Conservation (phyloP, 1,139 yeast species). For the Nakaseomyces sp. region DNA sequence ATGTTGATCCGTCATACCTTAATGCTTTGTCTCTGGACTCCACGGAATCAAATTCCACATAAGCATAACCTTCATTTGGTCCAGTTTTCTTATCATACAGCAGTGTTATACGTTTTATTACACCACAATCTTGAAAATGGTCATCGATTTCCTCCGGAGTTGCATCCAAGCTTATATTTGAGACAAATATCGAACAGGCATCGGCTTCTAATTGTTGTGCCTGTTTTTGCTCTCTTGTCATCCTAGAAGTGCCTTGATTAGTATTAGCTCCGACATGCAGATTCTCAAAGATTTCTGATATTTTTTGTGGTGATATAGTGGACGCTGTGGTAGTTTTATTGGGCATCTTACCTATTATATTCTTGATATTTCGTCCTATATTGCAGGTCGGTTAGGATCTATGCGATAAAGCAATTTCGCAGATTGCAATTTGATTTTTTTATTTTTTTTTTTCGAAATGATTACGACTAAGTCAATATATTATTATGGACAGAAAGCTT, state of each 20-base stretch:
- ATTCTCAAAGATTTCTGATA: constrained; percentile 5
- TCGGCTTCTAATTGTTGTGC: constrained; percentile 48
- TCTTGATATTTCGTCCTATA: neutral
- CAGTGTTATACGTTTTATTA: constrained; percentile 77
- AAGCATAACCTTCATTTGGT: constrained; percentile 62
- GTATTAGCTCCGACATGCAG: neutral
- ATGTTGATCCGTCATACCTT: constrained; percentile 41
- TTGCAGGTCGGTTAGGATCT: neutral
- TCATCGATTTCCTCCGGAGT: constrained; percentile 77
- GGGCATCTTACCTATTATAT: no score
- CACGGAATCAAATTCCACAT: constrained; percentile 50
- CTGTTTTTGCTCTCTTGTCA: constrained; percentile 10
- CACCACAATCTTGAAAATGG: constrained; percentile 66
- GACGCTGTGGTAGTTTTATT: neutral
- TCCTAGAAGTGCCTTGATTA: neutral
- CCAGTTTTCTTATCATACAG: constrained; percentile 38
- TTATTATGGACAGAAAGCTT: no score
- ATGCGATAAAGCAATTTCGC: no score
- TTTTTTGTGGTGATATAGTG: constrained; percentile 2
- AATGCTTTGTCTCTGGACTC: constrained; percentile 47
- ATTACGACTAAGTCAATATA: no score
- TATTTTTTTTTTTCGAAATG: no score
- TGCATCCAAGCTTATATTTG: constrained; percentile 74
- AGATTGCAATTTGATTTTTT: no score
- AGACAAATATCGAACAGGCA: constrained; percentile 74